Base-by-base conservation (phyloP, 176 grass and related monocot species). In the Echinochloa phyllopogon region DNA sequence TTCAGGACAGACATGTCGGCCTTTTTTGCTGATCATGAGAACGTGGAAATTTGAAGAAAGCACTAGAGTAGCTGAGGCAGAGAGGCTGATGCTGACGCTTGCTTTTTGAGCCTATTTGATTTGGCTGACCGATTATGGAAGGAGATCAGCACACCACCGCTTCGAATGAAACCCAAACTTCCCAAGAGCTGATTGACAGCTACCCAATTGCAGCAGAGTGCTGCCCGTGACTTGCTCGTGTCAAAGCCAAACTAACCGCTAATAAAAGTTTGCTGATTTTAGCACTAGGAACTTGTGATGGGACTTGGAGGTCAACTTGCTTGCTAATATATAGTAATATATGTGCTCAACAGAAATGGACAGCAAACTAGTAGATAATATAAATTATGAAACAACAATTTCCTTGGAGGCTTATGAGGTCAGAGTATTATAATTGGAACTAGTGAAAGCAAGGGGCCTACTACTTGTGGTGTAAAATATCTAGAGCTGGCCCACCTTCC, bases 11-110 rank as follows among this genome's bases (percentile, higher is more conserved):
- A 4, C 29, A 25, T 14, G 25, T 17, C 27, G 6, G 38, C 0
- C 12, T 44, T 0, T 10, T 57, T 2, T 52, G 51, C 15, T 47
- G 41, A 65, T 49, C 29, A 13, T 10, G 8, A 36, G 24, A 68
- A 40, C 69, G 24, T 48, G 49, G 60, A 49, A 39, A 12, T 21
- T 2, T 8, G 20, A 42, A 55, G 16, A 25, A 74, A 44, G n/a
- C 39, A 39, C 9, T 66, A 36, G 14, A n/a, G n/a, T n/a, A 81
- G 16, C 23, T 60, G 74, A 83, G 24, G 44, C 15, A n/a, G n/a
- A 10, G 68, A 82, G 71, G 47, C 16, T 65, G 87, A 85, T 65
- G 82, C 48, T 14, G 76, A 89, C 69, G 36, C 62, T 61, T 82
- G 13, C 20, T 62, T 63, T 51, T 75, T 14, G 56, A 44, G 23